These are phyloP conservation scores for Citrus hindsii DNA, from an alignment of 345 rosid genomes.

Conservation along the genomic window DNA sequence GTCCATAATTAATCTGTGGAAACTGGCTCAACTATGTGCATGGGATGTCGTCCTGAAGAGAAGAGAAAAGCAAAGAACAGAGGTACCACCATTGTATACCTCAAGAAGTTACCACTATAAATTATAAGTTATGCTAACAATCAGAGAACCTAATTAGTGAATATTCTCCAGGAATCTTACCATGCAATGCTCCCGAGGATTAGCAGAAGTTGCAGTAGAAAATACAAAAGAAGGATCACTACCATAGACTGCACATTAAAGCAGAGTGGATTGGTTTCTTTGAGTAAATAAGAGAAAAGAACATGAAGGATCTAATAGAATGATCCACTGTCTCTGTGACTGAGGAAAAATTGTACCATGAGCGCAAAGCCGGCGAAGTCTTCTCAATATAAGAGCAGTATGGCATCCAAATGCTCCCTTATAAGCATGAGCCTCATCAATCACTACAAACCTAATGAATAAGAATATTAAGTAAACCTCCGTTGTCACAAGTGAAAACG, in stretches of 20 bases:
- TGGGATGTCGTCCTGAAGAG: not conserved
- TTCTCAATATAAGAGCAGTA: constrained; percentile 89
- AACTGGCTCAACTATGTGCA: not conserved
- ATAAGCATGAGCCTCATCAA: constrained; percentile 95
- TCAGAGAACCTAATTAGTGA: constrained; percentile 15
- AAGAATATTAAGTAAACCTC: constrained; percentile 12
- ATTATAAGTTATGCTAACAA: not conserved
- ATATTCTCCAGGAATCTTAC: constrained; percentile 38
- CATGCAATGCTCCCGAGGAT: constrained; percentile 93
- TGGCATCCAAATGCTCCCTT: constrained; percentile 99
- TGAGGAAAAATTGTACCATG: constrained; percentile 51
- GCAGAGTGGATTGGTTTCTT: constrained; percentile 6
- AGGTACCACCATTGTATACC: not conserved
- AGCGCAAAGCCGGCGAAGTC: constrained; percentile 81
- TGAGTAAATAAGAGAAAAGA: constrained; percentile 8
- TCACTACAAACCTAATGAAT: constrained; percentile 63
- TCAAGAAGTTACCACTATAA: not conserved
- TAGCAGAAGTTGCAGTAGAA: constrained; percentile 95
- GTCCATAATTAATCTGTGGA: not conserved
- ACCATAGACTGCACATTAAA: constrained; percentile 64
- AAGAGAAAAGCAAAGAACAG: not conserved
- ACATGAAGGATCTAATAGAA: not conserved
- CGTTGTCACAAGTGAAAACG: constrained; percentile 4
- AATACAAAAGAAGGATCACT: constrained; percentile 76
- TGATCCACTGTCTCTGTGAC: not conserved